Evolutionary conservation across 805 yeast genomes (phyloP).

Genomic region (Sugiyamaella marilandica): DNA sequence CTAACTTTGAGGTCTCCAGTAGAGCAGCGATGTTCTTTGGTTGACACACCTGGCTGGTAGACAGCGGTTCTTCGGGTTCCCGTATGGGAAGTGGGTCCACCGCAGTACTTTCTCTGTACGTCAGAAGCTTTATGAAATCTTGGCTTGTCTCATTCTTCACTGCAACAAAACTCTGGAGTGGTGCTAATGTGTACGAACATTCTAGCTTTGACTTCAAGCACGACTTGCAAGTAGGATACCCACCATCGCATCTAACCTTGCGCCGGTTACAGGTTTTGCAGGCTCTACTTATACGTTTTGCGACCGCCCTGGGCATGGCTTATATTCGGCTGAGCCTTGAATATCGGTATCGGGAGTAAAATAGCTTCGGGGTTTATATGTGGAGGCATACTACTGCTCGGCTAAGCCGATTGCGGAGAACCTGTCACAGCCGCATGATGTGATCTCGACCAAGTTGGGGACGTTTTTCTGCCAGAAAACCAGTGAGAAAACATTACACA

Average conservation of each 20-base stretch:
- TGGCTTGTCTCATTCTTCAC: neutral
- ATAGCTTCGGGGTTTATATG: neutral
- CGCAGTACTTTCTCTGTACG: constrained; percentile 2
- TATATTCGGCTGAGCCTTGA: neutral
- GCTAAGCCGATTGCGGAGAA: constrained; percentile 2
- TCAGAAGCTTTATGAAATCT: neutral
- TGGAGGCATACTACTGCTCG: neutral
- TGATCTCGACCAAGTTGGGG: no score
- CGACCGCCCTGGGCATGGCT: constrained; percentile 2
- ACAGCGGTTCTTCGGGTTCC: constrained; percentile 1
- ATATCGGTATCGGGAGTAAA: neutral
- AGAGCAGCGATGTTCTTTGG: neutral
- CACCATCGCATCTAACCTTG: constrained; percentile 9
- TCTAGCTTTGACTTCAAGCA: constrained; percentile 1
- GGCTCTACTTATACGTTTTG: constrained; percentile 19
- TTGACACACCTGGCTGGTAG: neutral
- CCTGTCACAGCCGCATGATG: neutral
- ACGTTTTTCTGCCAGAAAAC: no score
- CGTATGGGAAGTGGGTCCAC: constrained; percentile 1
- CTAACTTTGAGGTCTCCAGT: neutral
- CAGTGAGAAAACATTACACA: no score
- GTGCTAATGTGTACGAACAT: constrained; percentile 3
- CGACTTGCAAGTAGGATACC: constrained; percentile 1
- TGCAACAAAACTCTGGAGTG: constrained; percentile 6
- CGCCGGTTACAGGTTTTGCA: constrained; percentile 3